These are phyloP conservation scores for Ettlia oleoabundans DNA, from an alignment of 139 green algal genomes.

Conservation along the genomic window DNA sequence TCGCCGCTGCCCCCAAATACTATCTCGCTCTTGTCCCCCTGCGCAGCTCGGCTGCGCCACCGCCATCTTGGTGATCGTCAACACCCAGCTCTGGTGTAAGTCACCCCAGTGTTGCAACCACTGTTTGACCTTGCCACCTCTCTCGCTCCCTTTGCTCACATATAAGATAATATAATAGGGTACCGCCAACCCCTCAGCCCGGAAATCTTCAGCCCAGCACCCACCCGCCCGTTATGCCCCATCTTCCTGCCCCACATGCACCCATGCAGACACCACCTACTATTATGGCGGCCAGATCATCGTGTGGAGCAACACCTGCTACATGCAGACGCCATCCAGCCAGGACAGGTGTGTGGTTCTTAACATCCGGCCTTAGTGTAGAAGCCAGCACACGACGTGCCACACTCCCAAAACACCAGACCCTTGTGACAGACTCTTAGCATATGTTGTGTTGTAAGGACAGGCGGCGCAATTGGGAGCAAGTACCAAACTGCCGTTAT, in stretches of 20 bases:
- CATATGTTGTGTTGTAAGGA: no score
- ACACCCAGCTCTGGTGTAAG: background rate
- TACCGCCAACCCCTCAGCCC: no score
- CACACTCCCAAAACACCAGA: no score
- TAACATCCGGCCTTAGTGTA: no score
- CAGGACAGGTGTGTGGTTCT: background rate
- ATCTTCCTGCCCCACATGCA: background rate
- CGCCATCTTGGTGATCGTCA: slow-evolving; percentile 26
- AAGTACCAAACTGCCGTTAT: no score
- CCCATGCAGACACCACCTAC: background rate
- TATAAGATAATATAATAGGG: no score
- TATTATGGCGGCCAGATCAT: background rate
- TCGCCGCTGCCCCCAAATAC: background rate
- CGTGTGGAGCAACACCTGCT: background rate
- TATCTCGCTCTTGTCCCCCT: background rate
- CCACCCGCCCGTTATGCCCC: no score
- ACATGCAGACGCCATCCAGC: slow-evolving; percentile 10
- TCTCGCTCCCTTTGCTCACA: no score
- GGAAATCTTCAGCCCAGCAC: no score
- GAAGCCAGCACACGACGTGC: no score
- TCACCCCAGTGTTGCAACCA: background rate
- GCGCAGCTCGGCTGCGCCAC: background rate
- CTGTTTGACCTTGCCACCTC: background rate
- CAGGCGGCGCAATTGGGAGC: no score
- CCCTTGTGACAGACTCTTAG: no score